Conservation (phyloP, 176 grass and related monocot species). For the Phoenix dactylifera region DNA sequence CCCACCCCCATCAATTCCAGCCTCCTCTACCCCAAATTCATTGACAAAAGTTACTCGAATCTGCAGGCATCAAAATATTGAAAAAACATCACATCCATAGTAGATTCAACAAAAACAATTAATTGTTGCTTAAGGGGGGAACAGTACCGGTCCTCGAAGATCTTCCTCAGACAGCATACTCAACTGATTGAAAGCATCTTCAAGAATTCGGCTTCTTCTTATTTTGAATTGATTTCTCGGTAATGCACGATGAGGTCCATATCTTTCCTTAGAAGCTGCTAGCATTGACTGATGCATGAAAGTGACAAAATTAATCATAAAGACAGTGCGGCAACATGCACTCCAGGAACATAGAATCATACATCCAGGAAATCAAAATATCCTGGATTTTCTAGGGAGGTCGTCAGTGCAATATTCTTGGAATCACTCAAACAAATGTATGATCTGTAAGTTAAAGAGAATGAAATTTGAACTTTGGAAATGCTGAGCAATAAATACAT, state of each 20-base stretch:
- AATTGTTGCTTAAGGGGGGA: no score
- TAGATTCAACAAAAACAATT: neutral
- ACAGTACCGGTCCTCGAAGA: slow-evolving; percentile 74
- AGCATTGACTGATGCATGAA: slow-evolving; percentile 55
- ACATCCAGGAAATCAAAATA: no score
- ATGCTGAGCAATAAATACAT: slow-evolving; percentile 14
- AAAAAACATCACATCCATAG: neutral
- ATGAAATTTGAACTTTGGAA: no score
- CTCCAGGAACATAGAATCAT: no score
- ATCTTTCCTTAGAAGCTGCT: slow-evolving; percentile 56
- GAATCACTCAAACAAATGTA: no score
- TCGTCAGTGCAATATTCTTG: no score
- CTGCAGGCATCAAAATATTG: slow-evolving; percentile 32
- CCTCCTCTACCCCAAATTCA: slow-evolving; percentile 88
- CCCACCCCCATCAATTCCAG: slow-evolving; percentile 94
- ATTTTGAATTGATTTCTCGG: slow-evolving; percentile 80
- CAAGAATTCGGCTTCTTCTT: slow-evolving; percentile 90
- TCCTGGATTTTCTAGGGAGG: no score
- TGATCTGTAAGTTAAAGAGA: no score
- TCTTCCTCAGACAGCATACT: slow-evolving; percentile 75
- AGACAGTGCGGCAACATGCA: neutral
- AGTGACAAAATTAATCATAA: slow-evolving; percentile 4
- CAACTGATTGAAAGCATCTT: slow-evolving; percentile 93
- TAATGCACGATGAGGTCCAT: slow-evolving; percentile 43
- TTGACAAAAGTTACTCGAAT: slow-evolving; percentile 87